Conservation (phyloP, 2,329 filamentous ascomycete genomes). For the Tolypocladium inflatum region DNA sequence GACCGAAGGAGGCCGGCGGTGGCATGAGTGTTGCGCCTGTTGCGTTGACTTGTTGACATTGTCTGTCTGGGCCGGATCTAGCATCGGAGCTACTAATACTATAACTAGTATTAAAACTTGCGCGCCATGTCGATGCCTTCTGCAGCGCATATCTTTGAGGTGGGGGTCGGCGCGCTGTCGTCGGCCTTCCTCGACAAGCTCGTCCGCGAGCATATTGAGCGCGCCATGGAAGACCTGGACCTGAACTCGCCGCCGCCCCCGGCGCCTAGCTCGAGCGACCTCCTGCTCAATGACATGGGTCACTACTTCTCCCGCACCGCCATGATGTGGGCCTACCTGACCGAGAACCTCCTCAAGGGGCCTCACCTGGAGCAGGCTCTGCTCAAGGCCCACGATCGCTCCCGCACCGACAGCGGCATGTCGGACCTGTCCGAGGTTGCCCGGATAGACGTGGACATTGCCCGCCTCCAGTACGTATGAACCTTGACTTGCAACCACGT, state of each 20-base stretch:
- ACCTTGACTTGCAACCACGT: not conserved
- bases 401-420: constrained; percentile 12
- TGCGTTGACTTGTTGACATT: not conserved
- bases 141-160: constrained; percentile 17
- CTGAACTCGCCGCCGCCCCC: constrained; percentile 7
- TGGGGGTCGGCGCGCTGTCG: constrained; percentile 9
- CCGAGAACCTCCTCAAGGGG: constrained; percentile 21
- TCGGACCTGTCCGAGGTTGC: constrained; percentile 18
- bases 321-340: constrained; percentile 21
- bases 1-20: constrained; percentile 1
- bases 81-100: not conserved
- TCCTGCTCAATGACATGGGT: constrained; percentile 24
- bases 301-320: constrained; percentile 26
- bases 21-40: not conserved
- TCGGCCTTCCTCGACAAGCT: constrained; percentile 14
- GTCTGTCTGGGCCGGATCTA: not conserved
- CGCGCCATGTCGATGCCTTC: constrained; percentile 14
- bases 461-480: constrained; percentile 21
- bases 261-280: constrained; percentile 12
- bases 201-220: constrained; percentile 17
- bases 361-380: constrained; percentile 20
- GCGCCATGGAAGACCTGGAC: constrained; percentile 13
- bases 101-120: not conserved
- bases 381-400: constrained; percentile 17
- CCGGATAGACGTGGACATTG: constrained; percentile 20